Evolutionary conservation across 78 protist genomes (phyloP).

Genomic region (Creolimax fragrantissima): DNA sequence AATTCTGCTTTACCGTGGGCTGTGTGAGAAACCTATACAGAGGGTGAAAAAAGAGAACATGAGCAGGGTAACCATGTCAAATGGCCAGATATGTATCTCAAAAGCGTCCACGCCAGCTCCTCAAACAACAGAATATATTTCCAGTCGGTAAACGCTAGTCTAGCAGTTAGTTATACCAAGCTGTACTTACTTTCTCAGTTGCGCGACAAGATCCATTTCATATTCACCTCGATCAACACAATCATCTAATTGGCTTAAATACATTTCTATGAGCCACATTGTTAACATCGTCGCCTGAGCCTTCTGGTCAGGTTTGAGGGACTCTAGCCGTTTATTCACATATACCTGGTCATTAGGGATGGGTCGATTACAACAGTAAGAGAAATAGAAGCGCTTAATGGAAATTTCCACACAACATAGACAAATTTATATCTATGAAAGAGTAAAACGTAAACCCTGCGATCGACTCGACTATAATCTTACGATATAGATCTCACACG

Average conservation of each 20-base stretch:
- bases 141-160: too few species aligned
- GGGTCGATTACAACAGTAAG: neutral
- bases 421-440: neutral
- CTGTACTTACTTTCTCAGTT: slow-evolving; percentile 1
- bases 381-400: neutral
- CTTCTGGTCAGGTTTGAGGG: slow-evolving; percentile 13
- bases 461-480: too few species aligned
- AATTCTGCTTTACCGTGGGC: slow-evolving; percentile 19
- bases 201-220: neutral
- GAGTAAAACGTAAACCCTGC: neutral
- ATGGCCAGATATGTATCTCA: too few species aligned
- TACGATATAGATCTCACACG: too few species aligned
- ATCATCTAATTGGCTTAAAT: slow-evolving; percentile 52
- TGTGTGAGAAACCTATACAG: slow-evolving; percentile 42
- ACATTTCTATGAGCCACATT: slow-evolving; percentile 80
- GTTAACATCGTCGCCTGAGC: slow-evolving; percentile 71
- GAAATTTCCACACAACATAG: neutral
- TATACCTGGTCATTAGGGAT: neutral
- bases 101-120: too few species aligned
- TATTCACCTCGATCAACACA: neutral
- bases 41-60: too few species aligned
- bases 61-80: too few species aligned
- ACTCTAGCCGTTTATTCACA: neutral
- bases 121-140: too few species aligned
- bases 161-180: neutral